These are phyloP conservation scores for Aureobasidium leucospermi DNA, from an alignment of 2,329 filamentous ascomycete genomes.

Conservation along the genomic window DNA sequence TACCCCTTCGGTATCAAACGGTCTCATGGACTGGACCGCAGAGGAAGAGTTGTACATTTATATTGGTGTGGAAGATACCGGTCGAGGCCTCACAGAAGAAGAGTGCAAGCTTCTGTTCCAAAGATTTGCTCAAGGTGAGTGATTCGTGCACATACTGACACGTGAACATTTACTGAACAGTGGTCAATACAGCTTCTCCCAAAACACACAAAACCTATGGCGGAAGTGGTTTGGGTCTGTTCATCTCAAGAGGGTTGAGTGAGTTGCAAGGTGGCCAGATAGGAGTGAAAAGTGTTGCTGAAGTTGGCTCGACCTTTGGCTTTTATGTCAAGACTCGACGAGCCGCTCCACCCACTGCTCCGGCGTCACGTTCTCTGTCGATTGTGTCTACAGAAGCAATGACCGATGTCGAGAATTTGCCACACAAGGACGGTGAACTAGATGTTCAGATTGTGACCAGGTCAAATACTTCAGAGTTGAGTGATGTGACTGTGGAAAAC, in stretches of 20 bases:
- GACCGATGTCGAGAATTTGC: not conserved
- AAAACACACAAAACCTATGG: constrained; percentile 49
- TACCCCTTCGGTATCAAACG: not conserved
- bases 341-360: not conserved
- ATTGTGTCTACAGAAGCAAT: not conserved
- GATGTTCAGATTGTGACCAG: not conserved
- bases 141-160: constrained; percentile 19
- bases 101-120: constrained; percentile 48
- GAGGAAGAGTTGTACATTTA: constrained; percentile 29
- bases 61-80: constrained; percentile 30
- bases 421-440: not conserved
- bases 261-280: constrained; percentile 55
- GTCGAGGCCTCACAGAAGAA: constrained; percentile 27
- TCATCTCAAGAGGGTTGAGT: constrained; percentile 58
- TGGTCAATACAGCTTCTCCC: not conserved
- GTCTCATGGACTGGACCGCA: constrained; percentile 8
- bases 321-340: constrained; percentile 53
- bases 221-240: constrained; percentile 60
- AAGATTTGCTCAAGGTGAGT: constrained; percentile 59
- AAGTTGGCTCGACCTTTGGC: constrained; percentile 56
- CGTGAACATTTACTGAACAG: not conserved
- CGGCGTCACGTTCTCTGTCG: not conserved
- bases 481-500: not conserved
- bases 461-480: not conserved
- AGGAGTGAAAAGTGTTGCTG: constrained; percentile 51